Conservation (phyloP, 306 rosid species). For the Mimosa bimucronata region DNA sequence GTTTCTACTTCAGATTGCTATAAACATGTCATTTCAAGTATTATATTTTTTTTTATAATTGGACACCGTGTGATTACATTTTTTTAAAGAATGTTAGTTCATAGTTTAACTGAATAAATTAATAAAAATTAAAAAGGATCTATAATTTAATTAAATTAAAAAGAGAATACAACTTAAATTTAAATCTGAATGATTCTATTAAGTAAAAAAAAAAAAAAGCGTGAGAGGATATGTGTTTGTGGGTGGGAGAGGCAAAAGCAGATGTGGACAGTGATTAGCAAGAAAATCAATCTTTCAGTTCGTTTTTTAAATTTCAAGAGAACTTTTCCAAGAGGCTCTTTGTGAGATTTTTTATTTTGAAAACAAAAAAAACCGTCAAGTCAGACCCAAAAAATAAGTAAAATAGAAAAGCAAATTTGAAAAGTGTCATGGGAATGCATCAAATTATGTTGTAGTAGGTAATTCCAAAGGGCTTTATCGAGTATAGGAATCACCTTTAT, state of each 20-base stretch:
- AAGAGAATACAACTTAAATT: background rate
- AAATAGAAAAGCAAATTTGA: conserved; percentile 17
- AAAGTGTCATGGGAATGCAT: conserved; percentile 39
- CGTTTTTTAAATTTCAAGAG: conserved; percentile 16
- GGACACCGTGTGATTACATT: background rate
- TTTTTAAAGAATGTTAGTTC: background rate
- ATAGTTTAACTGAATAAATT: background rate
- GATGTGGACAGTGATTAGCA: conserved; percentile 43
- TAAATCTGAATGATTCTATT: background rate
- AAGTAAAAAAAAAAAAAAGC: background rate
- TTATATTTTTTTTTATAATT: background rate
- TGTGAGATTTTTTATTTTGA: conserved; percentile 30
- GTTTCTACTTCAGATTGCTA: background rate
- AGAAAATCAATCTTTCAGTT: conserved; percentile 51
- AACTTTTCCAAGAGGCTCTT: conserved; percentile 44
- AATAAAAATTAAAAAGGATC: too few relatives aligned
- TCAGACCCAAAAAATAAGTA: background rate
- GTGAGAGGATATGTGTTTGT: conserved; percentile 9
- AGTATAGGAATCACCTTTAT: conserved; percentile 50
- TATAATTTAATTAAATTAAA: too few relatives aligned
- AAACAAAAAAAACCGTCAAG: conserved; percentile 10
- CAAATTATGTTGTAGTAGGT: conserved; percentile 29
- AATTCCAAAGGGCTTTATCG: conserved; percentile 59
- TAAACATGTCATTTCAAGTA: background rate
- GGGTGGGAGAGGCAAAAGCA: conserved; percentile 20